These are phyloP conservation scores for Ogataea nitratoaversa DNA, from an alignment of 805 yeast species.

Conservation along the genomic window DNA sequence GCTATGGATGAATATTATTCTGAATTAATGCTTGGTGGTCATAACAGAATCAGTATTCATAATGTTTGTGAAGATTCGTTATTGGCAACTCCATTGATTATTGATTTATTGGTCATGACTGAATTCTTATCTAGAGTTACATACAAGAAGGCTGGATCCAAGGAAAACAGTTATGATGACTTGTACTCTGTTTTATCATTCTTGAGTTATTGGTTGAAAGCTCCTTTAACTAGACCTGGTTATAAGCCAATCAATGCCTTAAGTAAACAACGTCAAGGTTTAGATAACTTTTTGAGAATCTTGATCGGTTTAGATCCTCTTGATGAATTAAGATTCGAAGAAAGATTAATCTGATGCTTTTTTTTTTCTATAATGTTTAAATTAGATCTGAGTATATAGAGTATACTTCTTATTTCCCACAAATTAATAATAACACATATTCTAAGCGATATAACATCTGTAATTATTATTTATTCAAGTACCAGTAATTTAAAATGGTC, in stretches of 20 bases:
- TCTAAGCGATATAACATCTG: too few species aligned
- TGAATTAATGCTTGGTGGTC: constrained; percentile 96
- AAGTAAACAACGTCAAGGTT: constrained; percentile 89
- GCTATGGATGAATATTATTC: constrained; percentile 99
- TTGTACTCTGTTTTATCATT: constrained; percentile 85
- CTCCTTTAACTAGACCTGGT: constrained; percentile 90
- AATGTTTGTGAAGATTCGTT: constrained; percentile 96
- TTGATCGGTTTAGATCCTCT: constrained; percentile 86
- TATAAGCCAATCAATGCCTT: constrained; percentile 87
- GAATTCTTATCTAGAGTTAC: constrained; percentile 86
- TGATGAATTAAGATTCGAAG: constrained; percentile 92
- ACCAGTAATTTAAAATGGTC: too few species aligned
- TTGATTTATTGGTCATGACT: constrained; percentile 84
- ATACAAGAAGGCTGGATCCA: constrained; percentile 54
- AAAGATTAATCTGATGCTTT: constrained; percentile 50
- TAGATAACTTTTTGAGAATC: constrained; percentile 86
- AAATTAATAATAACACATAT: too few species aligned
- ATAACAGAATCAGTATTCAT: constrained; percentile 88
- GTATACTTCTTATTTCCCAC: too few species aligned
- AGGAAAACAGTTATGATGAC: constrained; percentile 43
- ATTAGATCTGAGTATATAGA: background rate
- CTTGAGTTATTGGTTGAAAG: constrained; percentile 93
- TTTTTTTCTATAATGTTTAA: background rate
- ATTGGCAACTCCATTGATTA: constrained; percentile 90
- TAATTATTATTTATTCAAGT: too few species aligned